Conservation (phyloP, 352 stramenopile genomes). For the Plasmopara halstedii region DNA sequence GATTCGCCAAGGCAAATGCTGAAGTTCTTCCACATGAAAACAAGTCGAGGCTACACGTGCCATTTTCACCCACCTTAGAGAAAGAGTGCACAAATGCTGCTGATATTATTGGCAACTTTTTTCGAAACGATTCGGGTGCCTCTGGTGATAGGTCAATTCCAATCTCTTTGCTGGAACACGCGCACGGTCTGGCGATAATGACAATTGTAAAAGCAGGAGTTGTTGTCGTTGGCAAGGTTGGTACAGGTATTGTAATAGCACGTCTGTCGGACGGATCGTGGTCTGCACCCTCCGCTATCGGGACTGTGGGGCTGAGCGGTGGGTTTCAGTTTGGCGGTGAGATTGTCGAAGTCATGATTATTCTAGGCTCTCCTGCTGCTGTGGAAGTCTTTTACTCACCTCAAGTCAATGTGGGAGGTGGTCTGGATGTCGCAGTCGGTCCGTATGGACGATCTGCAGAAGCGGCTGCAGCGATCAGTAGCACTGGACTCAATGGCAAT, state of each 20-base stretch:
- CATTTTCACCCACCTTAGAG: conserved; percentile 35
- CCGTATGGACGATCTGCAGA: conserved; percentile 69
- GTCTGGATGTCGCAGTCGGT: conserved; percentile 78
- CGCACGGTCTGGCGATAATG: conserved; percentile 46
- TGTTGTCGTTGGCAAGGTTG: conserved; percentile 52
- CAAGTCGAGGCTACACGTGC: conserved; percentile 29
- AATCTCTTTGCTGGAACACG: conserved; percentile 43
- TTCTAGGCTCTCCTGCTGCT: conserved; percentile 82
- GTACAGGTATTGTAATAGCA: conserved; percentile 75
- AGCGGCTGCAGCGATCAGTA: conserved; percentile 57
- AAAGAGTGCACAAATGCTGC: conserved; percentile 54
- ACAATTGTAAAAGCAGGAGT: conserved; percentile 47
- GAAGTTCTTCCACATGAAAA: conserved; percentile 35
- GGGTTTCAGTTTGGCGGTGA: conserved; percentile 85
- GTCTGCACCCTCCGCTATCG: conserved; percentile 89
- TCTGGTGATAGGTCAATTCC: conserved; percentile 38
- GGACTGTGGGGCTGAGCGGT: conserved; percentile 70
- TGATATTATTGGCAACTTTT: conserved; percentile 62
- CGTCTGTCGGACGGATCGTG: conserved; percentile 71
- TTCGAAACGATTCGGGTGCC: conserved; percentile 44
- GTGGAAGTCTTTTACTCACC: conserved; percentile 83
- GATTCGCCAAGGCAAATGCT: conserved; percentile 29
- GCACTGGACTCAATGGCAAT: conserved; percentile 68
- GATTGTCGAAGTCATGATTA: conserved; percentile 87
- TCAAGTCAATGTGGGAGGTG: conserved; percentile 79